Conservation (phyloP, 2,329 filamentous ascomycete species). For the Hirsutella rhossiliensis region DNA sequence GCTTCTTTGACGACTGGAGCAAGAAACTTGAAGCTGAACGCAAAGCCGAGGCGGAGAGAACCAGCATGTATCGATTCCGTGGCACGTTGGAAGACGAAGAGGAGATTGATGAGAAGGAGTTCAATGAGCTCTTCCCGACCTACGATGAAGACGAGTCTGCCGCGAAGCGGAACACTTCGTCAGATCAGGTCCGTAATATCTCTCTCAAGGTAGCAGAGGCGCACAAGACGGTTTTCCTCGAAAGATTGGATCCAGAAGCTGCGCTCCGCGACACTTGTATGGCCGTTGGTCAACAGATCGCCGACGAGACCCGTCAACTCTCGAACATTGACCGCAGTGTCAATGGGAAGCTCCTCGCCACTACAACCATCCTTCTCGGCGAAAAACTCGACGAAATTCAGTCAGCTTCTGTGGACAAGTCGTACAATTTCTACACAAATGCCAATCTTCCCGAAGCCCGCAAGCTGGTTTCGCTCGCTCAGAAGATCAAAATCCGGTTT, state of each 20-base stretch:
- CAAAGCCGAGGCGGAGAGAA: conserved; percentile 58
- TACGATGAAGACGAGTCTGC: conserved; percentile 42
- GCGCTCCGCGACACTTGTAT: conserved; percentile 33
- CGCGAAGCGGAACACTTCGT: conserved; percentile 15
- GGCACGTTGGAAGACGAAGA: conserved; percentile 69
- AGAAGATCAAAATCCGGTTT: conserved; percentile 61
- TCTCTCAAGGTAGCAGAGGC: conserved; percentile 49
- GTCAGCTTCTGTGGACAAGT: conserved; percentile 22
- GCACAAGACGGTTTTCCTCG: conserved; percentile 43
- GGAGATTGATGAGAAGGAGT: conserved; percentile 59
- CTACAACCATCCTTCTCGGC: conserved; percentile 52
- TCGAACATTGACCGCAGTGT: conserved; percentile 20
- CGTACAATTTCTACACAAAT: conserved; percentile 85
- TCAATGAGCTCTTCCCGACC: conserved; percentile 70
- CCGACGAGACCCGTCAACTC: conserved; percentile 14
- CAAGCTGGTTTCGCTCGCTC: conserved; percentile 57
- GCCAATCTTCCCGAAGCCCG: conserved; percentile 65
- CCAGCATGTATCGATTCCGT: conserved; percentile 72
- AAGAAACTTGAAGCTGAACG: conserved; percentile 65
- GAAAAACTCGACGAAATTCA: conserved; percentile 38
- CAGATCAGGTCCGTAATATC: conserved; percentile 35
- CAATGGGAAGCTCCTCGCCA: conserved; percentile 50
- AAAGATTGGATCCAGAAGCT: conserved; percentile 24
- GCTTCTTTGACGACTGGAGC: conserved; percentile 72
- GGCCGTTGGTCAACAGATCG: conserved; percentile 27